Conservation (phyloP, 805 yeast species). For the Pichia deserticola region DNA sequence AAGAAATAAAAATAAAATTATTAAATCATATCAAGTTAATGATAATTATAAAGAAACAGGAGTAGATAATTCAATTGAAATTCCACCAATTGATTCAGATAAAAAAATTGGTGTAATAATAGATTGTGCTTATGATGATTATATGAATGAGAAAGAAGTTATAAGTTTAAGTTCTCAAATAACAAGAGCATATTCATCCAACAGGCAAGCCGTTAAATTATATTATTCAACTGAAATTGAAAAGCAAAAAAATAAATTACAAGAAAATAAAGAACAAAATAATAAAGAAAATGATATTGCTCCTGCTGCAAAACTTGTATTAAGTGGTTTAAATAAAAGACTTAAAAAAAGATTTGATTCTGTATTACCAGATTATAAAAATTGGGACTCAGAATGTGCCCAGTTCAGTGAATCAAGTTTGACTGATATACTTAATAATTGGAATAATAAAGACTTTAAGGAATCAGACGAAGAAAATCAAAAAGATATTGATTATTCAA, state of each 20-base stretch:
- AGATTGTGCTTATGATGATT: slow-evolving; percentile 87
- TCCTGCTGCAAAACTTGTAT: slow-evolving; percentile 46
- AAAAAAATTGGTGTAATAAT: slow-evolving; percentile 41
- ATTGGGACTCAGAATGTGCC: slow-evolving; percentile 57
- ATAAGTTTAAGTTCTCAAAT: slow-evolving; percentile 73
- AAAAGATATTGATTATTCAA: slow-evolving; percentile 20
- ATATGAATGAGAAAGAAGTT: slow-evolving; percentile 70
- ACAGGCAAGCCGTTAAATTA: slow-evolving; percentile 42
- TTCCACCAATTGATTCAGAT: slow-evolving; percentile 16
- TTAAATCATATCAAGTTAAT: slow-evolving; percentile 4
- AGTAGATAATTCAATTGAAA: slow-evolving; percentile 40
- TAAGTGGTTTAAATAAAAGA: slow-evolving; percentile 60
- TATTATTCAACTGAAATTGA: slow-evolving; percentile 17
- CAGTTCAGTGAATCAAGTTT: slow-evolving; percentile 38
- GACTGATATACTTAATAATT: slow-evolving; percentile 13
- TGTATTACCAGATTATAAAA: slow-evolving; percentile 47
- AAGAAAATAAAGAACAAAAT: neutral
- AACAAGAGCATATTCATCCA: slow-evolving; percentile 74
- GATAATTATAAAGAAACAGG: slow-evolving; percentile 26
- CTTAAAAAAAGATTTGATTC: slow-evolving; percentile 63
- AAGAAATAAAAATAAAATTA: slow-evolving; percentile 24
- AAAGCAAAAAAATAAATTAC: neutral
- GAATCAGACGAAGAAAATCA: slow-evolving; percentile 2
- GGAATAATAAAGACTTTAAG: slow-evolving; percentile 46
- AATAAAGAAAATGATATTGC: slow-evolving; percentile 1